These are phyloP conservation scores for Rhizopus microsporus DNA, from an alignment of 371 early-diverging fungal genomes.

Conservation along the genomic window DNA sequence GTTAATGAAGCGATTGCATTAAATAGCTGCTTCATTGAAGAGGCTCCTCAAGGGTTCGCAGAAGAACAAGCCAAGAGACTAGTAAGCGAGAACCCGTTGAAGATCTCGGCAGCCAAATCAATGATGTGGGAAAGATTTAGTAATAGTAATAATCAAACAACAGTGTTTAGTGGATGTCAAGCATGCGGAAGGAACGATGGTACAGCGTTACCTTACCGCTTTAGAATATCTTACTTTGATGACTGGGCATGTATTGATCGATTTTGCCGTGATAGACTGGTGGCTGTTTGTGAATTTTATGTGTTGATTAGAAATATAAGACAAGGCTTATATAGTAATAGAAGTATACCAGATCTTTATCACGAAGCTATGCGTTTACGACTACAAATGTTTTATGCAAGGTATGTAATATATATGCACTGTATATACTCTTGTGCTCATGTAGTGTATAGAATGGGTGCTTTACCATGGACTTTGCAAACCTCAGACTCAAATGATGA, in stretches of 20 bases:
- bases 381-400: constrained; percentile 90
- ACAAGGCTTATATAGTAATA: constrained; percentile 80
- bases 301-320: constrained; percentile 86
- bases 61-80: constrained; percentile 66
- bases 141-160: constrained; percentile 43
- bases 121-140: constrained; percentile 70
- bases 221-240: constrained; percentile 73
- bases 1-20: constrained; percentile 86
- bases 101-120: constrained; percentile 58
- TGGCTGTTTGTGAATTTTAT: constrained; percentile 93
- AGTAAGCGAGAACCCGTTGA: constrained; percentile 48
- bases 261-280: constrained; percentile 87
- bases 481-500: constrained; percentile 11
- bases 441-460: constrained; percentile 39
- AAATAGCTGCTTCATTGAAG: constrained; percentile 78
- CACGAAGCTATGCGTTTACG: constrained; percentile 80
- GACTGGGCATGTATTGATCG: constrained; percentile 91
- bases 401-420: constrained; percentile 16
- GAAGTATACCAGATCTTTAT: constrained; percentile 75
- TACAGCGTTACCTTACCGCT: constrained; percentile 69
- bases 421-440: neutral
- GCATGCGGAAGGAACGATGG: constrained; percentile 80
- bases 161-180: constrained; percentile 77
- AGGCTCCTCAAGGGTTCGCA: constrained; percentile 69
- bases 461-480: constrained; percentile 48